Base-by-base conservation (phyloP, 2,329 filamentous ascomycete genomes). In the Colletotrichum trifolii region DNA sequence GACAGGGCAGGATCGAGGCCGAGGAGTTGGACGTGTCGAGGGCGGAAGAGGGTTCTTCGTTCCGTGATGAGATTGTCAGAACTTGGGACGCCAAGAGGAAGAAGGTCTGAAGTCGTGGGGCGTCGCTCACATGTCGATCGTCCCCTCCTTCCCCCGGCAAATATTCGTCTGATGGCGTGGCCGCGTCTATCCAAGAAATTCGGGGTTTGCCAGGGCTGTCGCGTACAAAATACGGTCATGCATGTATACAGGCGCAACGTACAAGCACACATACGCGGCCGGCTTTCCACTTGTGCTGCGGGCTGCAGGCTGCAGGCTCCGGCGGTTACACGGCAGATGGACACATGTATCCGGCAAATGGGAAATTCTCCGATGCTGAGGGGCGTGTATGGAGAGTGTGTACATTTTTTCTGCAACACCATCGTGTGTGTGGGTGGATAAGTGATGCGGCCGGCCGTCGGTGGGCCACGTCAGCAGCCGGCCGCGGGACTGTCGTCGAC, bases 351-450 rank as follows among this genome's bases (percentile, higher is more conserved):
- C 49, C 43, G 42, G 42, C 13, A 35, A 17, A 38, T 43, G 33
- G 45, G 34, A 61, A 52, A 65, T 61, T 61, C 62, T 55, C 62
- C 62, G 57, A 61, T 46, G 4, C 25, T 25, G 25, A 25, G 25
- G 33, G 54, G 38, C 15, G 13, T 8, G 13, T 13, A 45, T n/a
- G 17, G 11, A 6, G 15, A 33, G 43, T 11, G n/a, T 12, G 33
- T 17, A 47, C 25, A 25, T 25, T 25, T 25, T 5, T 25, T 25
- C 25, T 25, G 25, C 25, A 25, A 25, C 25, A 25, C 25, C 25
- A 5, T 25, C 25, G 25, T 25, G 25, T 25, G 25, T 25, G 25
- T 25, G 33, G 35, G 9, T n/a, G 15, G 53, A 36, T 10, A 38
- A 15, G 39, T 45, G 53, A 57, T 50, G 38, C 46, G 46, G 25